A percentile compares a stretch with the other conserved stretches of the same genome.
phyloP scores from a whole-genome alignment of 352 stramenopile species.

The Peronospora tabacina region DNA sequence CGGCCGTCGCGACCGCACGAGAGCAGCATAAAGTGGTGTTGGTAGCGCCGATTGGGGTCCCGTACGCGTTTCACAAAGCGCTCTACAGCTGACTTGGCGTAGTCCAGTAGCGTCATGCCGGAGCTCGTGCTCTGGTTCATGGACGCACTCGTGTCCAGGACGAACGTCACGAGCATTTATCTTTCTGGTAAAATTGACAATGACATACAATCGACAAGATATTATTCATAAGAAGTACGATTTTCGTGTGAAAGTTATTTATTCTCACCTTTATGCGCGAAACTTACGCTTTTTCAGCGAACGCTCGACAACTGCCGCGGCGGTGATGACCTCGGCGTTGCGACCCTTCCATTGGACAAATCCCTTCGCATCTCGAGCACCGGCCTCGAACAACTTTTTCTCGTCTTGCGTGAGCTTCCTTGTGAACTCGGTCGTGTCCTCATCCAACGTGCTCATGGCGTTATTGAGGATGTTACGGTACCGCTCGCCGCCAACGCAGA shows the following conservation, averaged over 20 bases:
- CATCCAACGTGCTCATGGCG: slow-evolving; percentile 72
- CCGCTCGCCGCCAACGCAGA: slow-evolving; percentile 67
- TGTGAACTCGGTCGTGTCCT: slow-evolving; percentile 83
- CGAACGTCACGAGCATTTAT: slow-evolving; percentile 89
- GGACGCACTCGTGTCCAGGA: slow-evolving; percentile 86
- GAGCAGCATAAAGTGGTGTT: slow-evolving; percentile 87
- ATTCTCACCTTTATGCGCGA: slow-evolving; percentile 4
- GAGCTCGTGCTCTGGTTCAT: slow-evolving; percentile 87
- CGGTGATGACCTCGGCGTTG: slow-evolving; percentile 54
- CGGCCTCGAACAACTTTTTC: slow-evolving; percentile 62
- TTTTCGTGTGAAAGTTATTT: slow-evolving; percentile 1
- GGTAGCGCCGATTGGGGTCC: slow-evolving; percentile 71
- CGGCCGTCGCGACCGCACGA: slow-evolving; percentile 51
- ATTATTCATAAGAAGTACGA: neutral
- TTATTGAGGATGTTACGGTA: slow-evolving; percentile 78
- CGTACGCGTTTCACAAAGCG: slow-evolving; percentile 83
- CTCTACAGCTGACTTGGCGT: slow-evolving; percentile 83
- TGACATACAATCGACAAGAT: neutral
- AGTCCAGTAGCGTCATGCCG: slow-evolving; percentile 86
- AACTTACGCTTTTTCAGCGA: slow-evolving; percentile 60
- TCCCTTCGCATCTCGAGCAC: slow-evolving; percentile 54
- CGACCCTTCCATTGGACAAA: slow-evolving; percentile 76
- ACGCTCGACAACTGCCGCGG: slow-evolving; percentile 47
- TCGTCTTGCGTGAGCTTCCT: slow-evolving; percentile 59
- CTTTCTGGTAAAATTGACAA: neutral